Percentiles rank a stretch among this genome's conserved stretches.
These are phyloP conservation scores for Rostrohypoxylon terebratum DNA, from an alignment of 495 filamentous ascomycete species.

Conservation along the genomic window DNA sequence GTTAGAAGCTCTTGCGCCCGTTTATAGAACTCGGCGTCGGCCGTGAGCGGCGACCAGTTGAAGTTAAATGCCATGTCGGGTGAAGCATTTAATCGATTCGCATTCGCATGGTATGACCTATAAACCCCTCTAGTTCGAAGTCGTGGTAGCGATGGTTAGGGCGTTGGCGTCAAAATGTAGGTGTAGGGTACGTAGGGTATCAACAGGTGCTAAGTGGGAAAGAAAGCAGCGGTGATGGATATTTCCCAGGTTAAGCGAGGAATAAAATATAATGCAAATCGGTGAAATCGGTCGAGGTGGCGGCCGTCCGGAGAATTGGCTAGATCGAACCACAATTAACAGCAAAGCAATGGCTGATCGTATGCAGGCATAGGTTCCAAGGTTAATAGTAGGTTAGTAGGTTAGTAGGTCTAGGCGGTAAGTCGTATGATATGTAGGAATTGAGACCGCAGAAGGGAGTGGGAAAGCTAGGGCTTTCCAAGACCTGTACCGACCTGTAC, in stretches of 20 bases:
- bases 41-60: conserved; percentile 99
- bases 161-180: background rate
- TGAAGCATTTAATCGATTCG: conserved; percentile 47
- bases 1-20: conserved; percentile 95
- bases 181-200: conserved; percentile 14
- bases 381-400: no score
- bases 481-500: background rate
- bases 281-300: conserved; percentile 37
- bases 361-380: conserved; percentile 19
- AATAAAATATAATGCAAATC: conserved; percentile 35
- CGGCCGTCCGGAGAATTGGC: conserved; percentile 29
- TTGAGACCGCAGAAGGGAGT: conserved; percentile 12
- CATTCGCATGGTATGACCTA: conserved; percentile 41
- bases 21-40: conserved; percentile 89
- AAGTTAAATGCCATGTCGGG: conserved; percentile 98
- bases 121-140: background rate
- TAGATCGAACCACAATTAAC: conserved; percentile 43
- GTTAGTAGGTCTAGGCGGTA: conserved; percentile 2
- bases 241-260: conserved; percentile 22
- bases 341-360: conserved; percentile 41
- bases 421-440: conserved; percentile 29
- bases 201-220: conserved; percentile 14
- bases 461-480: conserved; percentile 1
- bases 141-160: conserved; percentile 2
- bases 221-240: conserved; percentile 21